Conservation (phyloP, 2,329 filamentous ascomycete species). For the Colletotrichum kahawae region DNA sequence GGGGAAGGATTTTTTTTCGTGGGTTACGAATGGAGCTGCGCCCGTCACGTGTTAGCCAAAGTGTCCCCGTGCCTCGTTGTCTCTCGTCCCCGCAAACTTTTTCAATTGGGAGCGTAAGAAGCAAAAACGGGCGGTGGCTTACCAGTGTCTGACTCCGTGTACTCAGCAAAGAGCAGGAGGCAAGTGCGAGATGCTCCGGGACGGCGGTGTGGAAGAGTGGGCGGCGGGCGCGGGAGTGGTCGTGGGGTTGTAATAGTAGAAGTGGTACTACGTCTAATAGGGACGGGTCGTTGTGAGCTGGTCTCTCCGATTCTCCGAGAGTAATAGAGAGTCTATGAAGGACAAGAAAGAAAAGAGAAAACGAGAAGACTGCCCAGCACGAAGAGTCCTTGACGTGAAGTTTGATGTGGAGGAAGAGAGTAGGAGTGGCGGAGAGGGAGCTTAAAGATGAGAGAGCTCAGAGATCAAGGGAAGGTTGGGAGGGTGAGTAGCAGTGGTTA, state of each 20-base stretch:
- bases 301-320: constrained; percentile 13
- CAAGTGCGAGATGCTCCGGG: constrained; percentile 17
- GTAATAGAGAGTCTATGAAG: constrained; percentile 21
- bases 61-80: background rate
- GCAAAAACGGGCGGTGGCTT: background rate
- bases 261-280: background rate
- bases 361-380: constrained; percentile 21
- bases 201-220: background rate
- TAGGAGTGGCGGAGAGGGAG: constrained; percentile 17
- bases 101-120: background rate
- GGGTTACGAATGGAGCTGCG: constrained; percentile 16
- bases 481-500: background rate
- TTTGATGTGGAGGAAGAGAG: background rate
- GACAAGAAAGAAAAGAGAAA: constrained; percentile 20
- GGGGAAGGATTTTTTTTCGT: constrained; percentile 18
- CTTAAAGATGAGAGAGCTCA: constrained; percentile 16
- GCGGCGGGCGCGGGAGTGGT: background rate
- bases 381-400: constrained; percentile 10
- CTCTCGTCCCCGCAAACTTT: background rate
- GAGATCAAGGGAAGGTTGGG: constrained; percentile 19
- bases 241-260: background rate
- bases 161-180: constrained; percentile 47
- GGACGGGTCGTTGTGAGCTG: constrained; percentile 9
- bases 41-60: constrained; percentile 11
- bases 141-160: constrained; percentile 34